Evolutionary conservation across 805 yeast species (phyloP).

Genomic region (Yamadazyma nakazawae): DNA sequence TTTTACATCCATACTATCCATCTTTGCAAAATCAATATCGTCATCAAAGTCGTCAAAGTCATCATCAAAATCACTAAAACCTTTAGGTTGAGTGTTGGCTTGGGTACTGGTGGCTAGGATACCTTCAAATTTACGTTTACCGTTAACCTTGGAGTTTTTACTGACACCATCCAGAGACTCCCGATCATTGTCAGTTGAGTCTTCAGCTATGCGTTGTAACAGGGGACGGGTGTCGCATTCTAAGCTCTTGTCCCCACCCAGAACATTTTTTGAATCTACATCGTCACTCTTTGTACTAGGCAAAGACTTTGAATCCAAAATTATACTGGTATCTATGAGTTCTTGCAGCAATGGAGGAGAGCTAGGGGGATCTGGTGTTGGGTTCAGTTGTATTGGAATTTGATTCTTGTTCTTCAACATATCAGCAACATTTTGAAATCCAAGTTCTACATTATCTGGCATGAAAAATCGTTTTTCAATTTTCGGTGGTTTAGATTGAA

Average conservation of each 20-base stretch:
- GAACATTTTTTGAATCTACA: too few species aligned
- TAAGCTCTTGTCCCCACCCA: too few species aligned
- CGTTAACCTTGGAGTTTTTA: not conserved
- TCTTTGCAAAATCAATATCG: not conserved
- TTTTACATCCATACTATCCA: not conserved
- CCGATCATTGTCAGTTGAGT: not conserved
- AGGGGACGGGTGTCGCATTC: too few species aligned
- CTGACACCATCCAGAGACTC: too few species aligned
- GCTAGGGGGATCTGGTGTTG: not conserved
- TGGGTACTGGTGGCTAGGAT: not conserved
- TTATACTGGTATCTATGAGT: constrained; percentile 10
- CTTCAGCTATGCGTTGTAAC: not conserved
- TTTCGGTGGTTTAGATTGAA: constrained; percentile 17
- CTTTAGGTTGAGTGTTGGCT: not conserved
- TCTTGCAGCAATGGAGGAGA: constrained; percentile 13
- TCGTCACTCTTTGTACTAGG: too few species aligned
- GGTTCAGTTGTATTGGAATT: not conserved
- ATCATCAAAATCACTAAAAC: not conserved
- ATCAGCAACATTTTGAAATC: constrained; percentile 46
- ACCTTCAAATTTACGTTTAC: not conserved
- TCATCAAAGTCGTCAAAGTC: constrained; percentile 1
- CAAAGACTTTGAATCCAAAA: constrained; percentile 2
- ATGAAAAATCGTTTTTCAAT: constrained; percentile 52
- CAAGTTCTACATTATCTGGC: constrained; percentile 71
- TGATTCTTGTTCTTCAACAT: constrained; percentile 6